These are phyloP conservation scores for Tillandsia fasciculata DNA, from an alignment of 176 grass and related monocot genomes.

Conservation along the genomic window DNA sequence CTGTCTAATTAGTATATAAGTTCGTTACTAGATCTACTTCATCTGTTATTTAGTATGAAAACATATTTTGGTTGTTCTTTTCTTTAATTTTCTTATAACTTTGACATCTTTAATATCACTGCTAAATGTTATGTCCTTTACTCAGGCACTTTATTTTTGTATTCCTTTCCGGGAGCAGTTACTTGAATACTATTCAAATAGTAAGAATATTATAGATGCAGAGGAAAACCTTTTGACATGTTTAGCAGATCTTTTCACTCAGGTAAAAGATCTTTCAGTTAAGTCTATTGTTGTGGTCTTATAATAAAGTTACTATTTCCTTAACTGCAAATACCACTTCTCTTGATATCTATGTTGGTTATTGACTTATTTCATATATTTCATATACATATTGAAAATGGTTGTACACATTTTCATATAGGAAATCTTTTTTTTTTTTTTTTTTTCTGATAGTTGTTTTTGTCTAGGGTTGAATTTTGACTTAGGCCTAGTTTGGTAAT, in stretches of 20 bases:
- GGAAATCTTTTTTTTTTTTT: not conserved
- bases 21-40: too few relatives aligned
- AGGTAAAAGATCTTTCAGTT: conserved; percentile 38
- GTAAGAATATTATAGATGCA: conserved; percentile 52
- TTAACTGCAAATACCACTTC: not conserved
- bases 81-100: not conserved
- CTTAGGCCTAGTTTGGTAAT: not conserved
- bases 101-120: not conserved
- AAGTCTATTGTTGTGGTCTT: not conserved
- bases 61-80: not conserved
- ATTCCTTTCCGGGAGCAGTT: conserved; percentile 83
- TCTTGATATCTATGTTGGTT: not conserved
- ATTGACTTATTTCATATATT: not conserved
- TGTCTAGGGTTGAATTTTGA: not conserved
- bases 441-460: not conserved
- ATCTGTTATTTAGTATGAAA: too few relatives aligned
- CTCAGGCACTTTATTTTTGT: conserved; percentile 94
- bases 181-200: conserved; percentile 68
- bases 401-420: not conserved
- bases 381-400: not conserved
- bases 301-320: not conserved
- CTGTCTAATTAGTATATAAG: too few relatives aligned
- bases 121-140: conserved; percentile 12
- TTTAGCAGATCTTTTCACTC: conserved; percentile 91
- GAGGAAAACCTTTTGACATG: conserved; percentile 94